Evolutionary conservation across 2,329 filamentous ascomycete species (phyloP), one percentile per base, ranked within the genome.

Genomic region (Arachnopeziza araneosa): DNA sequence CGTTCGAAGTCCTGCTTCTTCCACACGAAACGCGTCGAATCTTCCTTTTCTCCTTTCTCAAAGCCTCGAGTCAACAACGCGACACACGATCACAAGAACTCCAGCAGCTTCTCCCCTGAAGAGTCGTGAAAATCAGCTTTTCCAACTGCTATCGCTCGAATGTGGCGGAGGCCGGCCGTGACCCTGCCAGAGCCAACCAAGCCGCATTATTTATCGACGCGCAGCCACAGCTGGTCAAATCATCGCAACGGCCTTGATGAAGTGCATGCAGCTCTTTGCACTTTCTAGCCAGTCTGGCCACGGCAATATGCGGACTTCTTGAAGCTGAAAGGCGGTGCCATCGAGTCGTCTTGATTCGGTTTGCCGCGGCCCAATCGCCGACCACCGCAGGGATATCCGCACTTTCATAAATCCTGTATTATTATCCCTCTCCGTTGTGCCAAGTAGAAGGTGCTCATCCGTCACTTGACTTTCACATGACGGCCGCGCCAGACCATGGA

Each of bases 21-120:
- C 32, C 26, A 56, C 59, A 59, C 56, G 52, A 59, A 65, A 61
- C 63, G 60, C 63, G 63, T 64, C 58, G 60, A 61, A 59, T 14
- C 21, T 63, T 60, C 36, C 12, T 14, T 44, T 19, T 44, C 36
- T 19, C 36, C 17, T 44, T 44, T 44, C 36, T 44, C 36, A 44
- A 19, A 44, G 36, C 4, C 12, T 17, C 4, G 36, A 44, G 53
- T 49, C 23, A 50, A 55, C 50, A 63, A 61, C 56, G 22, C 23
- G 44, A 44, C 50, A 48, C 24, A 54, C 26, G 32, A 30, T 32
- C 59, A 53, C 50, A 56, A 61, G 49, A 56, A 56, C 36, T 49
- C 7, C 44, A 50, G 26, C n/a, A 56, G 24, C 21, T 30, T 30
- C 26, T 23, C 51, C 32, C 21, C 36, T 59, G 57, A 55, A 56